phyloP scores from a whole-genome alignment of 2,329 filamentous ascomycete genomes.

The Tolypocladium album region DNA sequence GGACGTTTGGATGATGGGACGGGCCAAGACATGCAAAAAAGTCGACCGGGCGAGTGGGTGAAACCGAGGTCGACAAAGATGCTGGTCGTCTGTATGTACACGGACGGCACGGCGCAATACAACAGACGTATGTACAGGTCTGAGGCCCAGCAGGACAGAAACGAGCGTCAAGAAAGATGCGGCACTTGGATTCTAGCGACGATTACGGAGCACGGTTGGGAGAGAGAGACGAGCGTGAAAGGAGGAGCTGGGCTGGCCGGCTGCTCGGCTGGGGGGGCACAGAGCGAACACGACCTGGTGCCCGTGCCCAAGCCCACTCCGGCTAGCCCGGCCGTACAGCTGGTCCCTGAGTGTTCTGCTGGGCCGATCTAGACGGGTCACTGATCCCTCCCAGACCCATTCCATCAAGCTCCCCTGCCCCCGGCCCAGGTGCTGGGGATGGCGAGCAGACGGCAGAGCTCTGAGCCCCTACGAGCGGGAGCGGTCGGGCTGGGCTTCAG shows the following conservation, averaged over 20 bases:
- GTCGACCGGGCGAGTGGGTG: slow-evolving; percentile 2
- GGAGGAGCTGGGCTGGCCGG: neutral
- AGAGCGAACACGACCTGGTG: neutral
- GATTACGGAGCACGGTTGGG: neutral
- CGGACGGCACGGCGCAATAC: neutral
- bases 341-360: slow-evolving; percentile 1
- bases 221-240: neutral
- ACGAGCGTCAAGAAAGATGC: neutral
- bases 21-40: neutral
- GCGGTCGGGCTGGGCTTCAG: neutral
- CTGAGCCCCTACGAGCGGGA: neutral
- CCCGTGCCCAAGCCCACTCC: neutral
- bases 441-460: neutral
- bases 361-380: slow-evolving; percentile 3
- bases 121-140: neutral
- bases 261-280: neutral
- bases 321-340: neutral
- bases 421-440: neutral
- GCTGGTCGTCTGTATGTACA: neutral
- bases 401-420: neutral
- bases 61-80: slow-evolving; percentile 2
- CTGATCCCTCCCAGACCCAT: neutral
- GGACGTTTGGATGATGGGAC: neutral
- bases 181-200: neutral
- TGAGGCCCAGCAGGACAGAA: neutral